Percentiles rank a stretch among this genome's conserved stretches.
These are phyloP conservation scores for Pythium coloratum DNA, from an alignment of 352 stramenopile genomes.

Conservation along the genomic window DNA sequence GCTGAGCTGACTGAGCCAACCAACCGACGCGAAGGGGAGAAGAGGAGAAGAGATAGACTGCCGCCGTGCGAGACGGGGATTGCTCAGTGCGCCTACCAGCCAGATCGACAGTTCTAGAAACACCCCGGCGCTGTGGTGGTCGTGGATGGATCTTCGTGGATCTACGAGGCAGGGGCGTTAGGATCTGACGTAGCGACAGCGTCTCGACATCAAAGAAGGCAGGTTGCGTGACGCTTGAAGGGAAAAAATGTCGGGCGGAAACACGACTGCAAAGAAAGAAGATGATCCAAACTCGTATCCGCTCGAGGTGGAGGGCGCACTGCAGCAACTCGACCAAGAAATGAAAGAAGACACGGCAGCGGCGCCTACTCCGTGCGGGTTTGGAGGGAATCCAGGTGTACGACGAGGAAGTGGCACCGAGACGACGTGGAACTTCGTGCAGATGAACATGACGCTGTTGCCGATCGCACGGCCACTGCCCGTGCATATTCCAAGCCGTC, in stretches of 20 bases:
- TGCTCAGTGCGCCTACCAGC: no score
- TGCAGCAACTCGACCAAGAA: constrained; percentile 13
- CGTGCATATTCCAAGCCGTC: constrained; percentile 44
- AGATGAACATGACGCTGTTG: constrained; percentile 86
- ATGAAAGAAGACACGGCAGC: constrained; percentile 21
- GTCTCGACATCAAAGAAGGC: neutral
- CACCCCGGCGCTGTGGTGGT: neutral
- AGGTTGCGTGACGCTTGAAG: neutral
- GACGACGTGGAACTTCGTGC: constrained; percentile 76
- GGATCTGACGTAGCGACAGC: neutral
- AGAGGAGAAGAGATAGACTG: neutral
- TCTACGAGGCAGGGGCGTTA: neutral
- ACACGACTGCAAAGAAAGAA: neutral
- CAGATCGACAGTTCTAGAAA: neutral
- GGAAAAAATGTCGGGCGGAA: constrained; percentile 12
- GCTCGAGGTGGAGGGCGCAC: neutral
- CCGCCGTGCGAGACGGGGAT: no score
- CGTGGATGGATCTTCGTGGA: neutral
- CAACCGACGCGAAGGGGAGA: neutral
- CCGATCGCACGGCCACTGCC: constrained; percentile 71
- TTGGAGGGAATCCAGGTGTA: neutral
- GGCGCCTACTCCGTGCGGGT: neutral
- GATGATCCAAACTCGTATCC: neutral
- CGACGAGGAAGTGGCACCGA: constrained; percentile 11
- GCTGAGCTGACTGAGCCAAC: neutral